A percentile compares a stretch with the other conserved stretches of the same genome.
phyloP scores from a whole-genome alignment of 306 rosid species.

The Acacia acuminata region DNA sequence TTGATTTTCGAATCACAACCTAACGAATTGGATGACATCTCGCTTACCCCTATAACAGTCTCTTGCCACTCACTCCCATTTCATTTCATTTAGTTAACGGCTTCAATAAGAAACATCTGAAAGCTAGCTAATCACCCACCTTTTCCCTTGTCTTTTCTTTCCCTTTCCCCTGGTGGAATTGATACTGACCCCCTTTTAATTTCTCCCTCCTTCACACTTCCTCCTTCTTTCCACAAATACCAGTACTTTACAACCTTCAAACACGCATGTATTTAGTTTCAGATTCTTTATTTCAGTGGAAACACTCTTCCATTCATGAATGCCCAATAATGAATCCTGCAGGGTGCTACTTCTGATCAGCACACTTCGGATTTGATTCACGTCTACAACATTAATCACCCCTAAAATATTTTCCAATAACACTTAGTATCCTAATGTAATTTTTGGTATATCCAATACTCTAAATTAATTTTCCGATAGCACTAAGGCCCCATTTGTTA shows the following conservation, averaged over 20 bases:
- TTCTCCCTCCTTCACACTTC: conserved; percentile 14
- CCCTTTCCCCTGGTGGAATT: conserved; percentile 29
- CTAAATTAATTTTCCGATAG: too few relatives aligned
- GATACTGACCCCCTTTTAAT: conserved; percentile 23
- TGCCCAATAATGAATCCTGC: not conserved
- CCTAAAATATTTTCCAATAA: too few relatives aligned
- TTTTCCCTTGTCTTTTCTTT: not conserved
- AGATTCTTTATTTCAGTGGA: conserved; percentile 23
- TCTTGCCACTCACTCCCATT: not conserved
- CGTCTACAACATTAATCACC: not conserved
- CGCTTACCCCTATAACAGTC: conserved; percentile 49
- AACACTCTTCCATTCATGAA: not conserved
- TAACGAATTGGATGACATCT: conserved; percentile 65
- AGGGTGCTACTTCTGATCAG: too few relatives aligned
- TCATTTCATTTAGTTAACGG: conserved; percentile 17
- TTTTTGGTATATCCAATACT: too few relatives aligned
- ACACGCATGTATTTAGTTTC: not conserved
- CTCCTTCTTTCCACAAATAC: not conserved
- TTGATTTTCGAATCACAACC: conserved; percentile 56
- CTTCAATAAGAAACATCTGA: conserved; percentile 24
- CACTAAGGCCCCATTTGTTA: too few relatives aligned
- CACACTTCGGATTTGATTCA: not conserved
- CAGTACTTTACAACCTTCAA: not conserved
- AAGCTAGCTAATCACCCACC: conserved; percentile 4
- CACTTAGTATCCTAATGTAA: too few relatives aligned